Evolutionary conservation across 2,329 filamentous ascomycete genomes (phyloP).

Genomic region (Trichophyton verrucosum): DNA sequence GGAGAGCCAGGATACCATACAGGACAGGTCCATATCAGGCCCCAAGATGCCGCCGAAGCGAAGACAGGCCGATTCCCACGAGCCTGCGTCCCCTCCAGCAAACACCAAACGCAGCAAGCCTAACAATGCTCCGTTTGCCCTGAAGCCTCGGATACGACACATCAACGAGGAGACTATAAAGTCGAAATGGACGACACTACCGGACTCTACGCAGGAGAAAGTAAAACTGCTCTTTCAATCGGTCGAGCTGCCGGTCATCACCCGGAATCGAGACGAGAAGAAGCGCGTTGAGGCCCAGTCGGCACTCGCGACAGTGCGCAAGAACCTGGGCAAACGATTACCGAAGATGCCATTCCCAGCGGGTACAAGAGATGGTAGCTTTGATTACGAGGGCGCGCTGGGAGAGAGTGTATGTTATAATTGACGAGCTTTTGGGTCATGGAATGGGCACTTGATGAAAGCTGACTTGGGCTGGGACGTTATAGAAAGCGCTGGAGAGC

Average conservation of each 20-base stretch:
- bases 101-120: conserved; percentile 7
- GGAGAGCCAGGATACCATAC: neutral
- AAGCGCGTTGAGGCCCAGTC: conserved; percentile 33
- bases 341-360: conserved; percentile 37
- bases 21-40: conserved; percentile 5
- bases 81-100: neutral
- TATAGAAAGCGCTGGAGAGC: conserved; percentile 27
- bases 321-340: conserved; percentile 30
- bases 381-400: conserved; percentile 34
- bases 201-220: conserved; percentile 32
- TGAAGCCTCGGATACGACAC: conserved; percentile 31
- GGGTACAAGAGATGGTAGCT: conserved; percentile 29
- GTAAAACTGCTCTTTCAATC: conserved; percentile 31
- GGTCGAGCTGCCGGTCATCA: conserved; percentile 33
- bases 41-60: conserved; percentile 1
- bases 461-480: neutral
- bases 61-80: conserved; percentile 1
- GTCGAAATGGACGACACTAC: conserved; percentile 35
- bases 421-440: conserved; percentile 1
- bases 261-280: conserved; percentile 30
- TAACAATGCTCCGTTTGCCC: conserved; percentile 23
- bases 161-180: conserved; percentile 34
- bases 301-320: conserved; percentile 30
- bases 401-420: conserved; percentile 29
- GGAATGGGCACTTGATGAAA: conserved; percentile 11